Evolutionary conservation across 2,329 filamentous ascomycete genomes (phyloP), one percentile per base, ranked within the genome.

Genomic region (Coniella lustricola): DNA sequence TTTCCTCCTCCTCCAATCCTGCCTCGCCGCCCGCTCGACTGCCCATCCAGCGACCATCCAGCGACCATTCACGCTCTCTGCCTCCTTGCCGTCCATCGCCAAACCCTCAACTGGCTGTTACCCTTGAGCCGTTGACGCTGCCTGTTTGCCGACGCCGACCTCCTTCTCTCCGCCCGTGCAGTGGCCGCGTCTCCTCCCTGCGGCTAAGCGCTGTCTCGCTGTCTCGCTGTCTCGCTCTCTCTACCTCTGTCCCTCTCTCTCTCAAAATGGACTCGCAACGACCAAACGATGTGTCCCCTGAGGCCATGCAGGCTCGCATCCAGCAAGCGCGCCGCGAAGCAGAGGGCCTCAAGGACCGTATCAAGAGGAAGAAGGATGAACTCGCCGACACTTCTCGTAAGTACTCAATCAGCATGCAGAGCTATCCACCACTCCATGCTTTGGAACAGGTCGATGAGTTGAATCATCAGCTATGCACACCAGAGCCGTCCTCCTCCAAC

Each of bases 321-420:
- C 86, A 89, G 65, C 84, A 87, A 64, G 91, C 93, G 67, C 84
- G 93, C 71, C 88, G 93, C 76, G 93, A 98, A 79, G 93, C 93
- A 62, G 93, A 97, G 77, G 90, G 87, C 46, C 76, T 97, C 61
- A 97, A 97, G 79, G 91, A 97, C 69, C 85, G 88, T 71, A 97
- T 97, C 82, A 97, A 96, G 85, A 84, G 90, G 73, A 95, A 95
- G 83, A 97, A 97, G 86, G 93, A 98, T 81, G 93, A 97, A 74
- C 81, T 98, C 61, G 91, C 91, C 67, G 93, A 98, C 72, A 95
- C 90, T 56, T 94, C 90, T 65, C 85, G 93, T 98, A 83, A 81
- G 91, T 79, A 54, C 54, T n/a, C n/a, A n/a, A n/a, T n/a, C n/a
- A n/a, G n/a, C n/a, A n/a, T 56, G 50, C 46, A 51, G 48, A 49